Evolutionary conservation across 768 basidiomycete genomes (phyloP), one percentile per base, ranked within the genome.

Genomic region (Sporobolomyces roseus): DNA sequence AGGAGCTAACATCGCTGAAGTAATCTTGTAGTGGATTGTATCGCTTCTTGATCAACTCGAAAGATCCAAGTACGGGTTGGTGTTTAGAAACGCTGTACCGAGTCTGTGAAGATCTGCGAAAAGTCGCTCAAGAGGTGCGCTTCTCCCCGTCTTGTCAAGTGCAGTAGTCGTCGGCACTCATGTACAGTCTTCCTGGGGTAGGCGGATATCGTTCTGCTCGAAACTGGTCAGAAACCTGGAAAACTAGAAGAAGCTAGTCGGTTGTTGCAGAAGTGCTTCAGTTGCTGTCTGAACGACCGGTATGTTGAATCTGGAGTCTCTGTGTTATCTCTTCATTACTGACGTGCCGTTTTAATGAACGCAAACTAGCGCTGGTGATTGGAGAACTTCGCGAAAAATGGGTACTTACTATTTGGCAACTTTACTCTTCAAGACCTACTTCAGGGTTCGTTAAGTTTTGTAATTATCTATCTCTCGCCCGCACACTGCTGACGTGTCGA

Each of bases 391-490:
- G 82, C 81, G 91, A 74, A 90, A 90, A 81, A 89, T 92, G 91
- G 87, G 92, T 1, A 84, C 93, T 2, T 98, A 98, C 80, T 90
- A 92, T 75, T 85, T 96, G 19, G 93, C 93, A 1, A 89, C 88
- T 21, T 81, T 94, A 56, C 87, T 93, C 63, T 80, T 99, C 78
- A 98, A 98, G 78, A 89, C 86, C 54, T 98, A 98, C 80, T 97
- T 98, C 83, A 86, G 87, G 74, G 93, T 86, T 79, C 78, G 88
- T 82, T n/a, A n/a, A n/a, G n/a, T n/a, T n/a, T n/a, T n/a, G n/a
- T n/a, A n/a, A n/a, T n/a, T n/a, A n/a, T n/a, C n/a, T n/a, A n/a
- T n/a, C n/a, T n/a, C n/a, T n/a, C n/a, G n/a, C n/a, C n/a, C n/a
- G n/a, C n/a, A n/a, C n/a, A n/a, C n/a, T n/a, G n/a, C n/a, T n/a